Base-by-base conservation (phyloP, 768 basidiomycete genomes). In the Mycena sanguinolenta region DNA sequence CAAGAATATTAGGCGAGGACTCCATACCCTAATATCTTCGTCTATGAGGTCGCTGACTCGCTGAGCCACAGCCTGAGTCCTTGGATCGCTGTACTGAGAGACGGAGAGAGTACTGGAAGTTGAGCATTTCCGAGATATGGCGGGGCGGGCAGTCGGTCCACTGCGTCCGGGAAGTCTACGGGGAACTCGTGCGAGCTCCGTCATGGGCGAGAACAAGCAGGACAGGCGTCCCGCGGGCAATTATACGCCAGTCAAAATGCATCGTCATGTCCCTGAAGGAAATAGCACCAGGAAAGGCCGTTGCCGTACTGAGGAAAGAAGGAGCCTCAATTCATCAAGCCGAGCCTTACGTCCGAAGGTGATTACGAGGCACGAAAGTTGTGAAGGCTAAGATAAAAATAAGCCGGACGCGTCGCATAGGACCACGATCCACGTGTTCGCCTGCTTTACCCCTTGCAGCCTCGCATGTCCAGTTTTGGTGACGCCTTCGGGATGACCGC, bases 41-140 rank as follows among this genome's bases (percentile, higher is more conserved):
- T 85, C 84, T 63, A 85, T 85, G 74, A 72, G 74, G 73, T 83
- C 81, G 79, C 84, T 85, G 65, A 77, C 73, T 19, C 78, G 79
- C 28, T 77, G 77, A 19, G 84, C 85, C 16, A 84, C 84, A 6
- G 72, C 69, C 44, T 55, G 52, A 21, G 64, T 36, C 57, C 19
- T 27, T 19, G 55, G 14, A 34, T 60, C 52, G 13, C 21, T 28
- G 42, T 42, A 21, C 16, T 38, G 58, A 27, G 65, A 54, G 21
- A 39, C 27, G 42, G 70, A 71, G 8, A 50, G 46, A 54, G 44
- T n/a, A 39, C 70, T 71, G 36, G 63, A 65, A 38, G 67, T 38
- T 27, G 58, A 70, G 34, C 50, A 27, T 52, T 61, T 71, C 17
- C 64, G 42, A 38, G 69, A 65, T 46, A 21, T 25, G 12, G 61